Percentiles rank a stretch among this genome's conserved stretches.
Evolutionary conservation across 495 filamentous ascomycete genomes (phyloP).

Genomic region (Aspergillus homomorphus): DNA sequence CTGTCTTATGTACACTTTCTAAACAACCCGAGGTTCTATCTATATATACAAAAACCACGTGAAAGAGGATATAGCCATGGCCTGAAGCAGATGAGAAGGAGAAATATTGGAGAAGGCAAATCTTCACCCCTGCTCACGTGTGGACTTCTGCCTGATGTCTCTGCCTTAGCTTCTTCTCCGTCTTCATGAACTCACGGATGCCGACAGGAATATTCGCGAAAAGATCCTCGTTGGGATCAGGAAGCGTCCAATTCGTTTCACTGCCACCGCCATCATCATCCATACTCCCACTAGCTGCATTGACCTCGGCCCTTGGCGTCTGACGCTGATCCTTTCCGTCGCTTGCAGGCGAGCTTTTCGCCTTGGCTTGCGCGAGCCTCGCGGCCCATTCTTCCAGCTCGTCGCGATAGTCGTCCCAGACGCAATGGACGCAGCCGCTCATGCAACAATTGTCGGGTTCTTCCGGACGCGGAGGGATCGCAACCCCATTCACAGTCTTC

Average conservation of each 20-base stretch:
- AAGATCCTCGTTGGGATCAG: constrained; percentile 46
- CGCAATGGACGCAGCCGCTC: constrained; percentile 96
- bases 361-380: constrained; percentile 54
- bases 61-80: constrained; percentile 1
- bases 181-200: constrained; percentile 95
- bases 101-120: background rate
- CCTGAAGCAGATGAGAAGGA: background rate
- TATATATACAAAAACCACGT: background rate
- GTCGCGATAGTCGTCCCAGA: constrained; percentile 89
- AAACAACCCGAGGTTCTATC: background rate
- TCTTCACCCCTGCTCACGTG: constrained; percentile 15
- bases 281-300: constrained; percentile 54
- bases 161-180: constrained; percentile 85
- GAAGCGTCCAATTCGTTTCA: constrained; percentile 59
- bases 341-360: constrained; percentile 24
- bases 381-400: constrained; percentile 85
- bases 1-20: too few relatives aligned
- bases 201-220: constrained; percentile 87
- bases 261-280: constrained; percentile 81
- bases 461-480: constrained; percentile 75
- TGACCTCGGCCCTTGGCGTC: constrained; percentile 36
- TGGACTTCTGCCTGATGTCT: constrained; percentile 51
- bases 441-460: constrained; percentile 99
- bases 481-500: constrained; percentile 70
- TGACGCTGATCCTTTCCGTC: constrained; percentile 29